phyloP scores from a whole-genome alignment of 2,329 filamentous ascomycete genomes.

The Colletotrichum scovillei region DNA sequence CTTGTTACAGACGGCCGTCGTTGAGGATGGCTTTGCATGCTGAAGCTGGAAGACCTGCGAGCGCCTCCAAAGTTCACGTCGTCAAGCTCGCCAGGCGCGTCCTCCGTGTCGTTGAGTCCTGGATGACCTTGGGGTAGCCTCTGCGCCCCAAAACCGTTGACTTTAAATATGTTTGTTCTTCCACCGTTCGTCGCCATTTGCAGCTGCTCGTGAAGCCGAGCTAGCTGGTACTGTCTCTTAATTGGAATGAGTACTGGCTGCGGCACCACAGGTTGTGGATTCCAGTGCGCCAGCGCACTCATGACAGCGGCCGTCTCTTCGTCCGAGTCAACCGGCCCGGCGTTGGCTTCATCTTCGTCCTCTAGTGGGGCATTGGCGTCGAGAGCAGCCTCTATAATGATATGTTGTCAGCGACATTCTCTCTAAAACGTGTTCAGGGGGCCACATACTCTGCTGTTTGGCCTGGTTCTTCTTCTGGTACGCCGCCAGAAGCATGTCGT shows the following conservation, averaged over 20 bases:
- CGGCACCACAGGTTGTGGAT: constrained; percentile 80
- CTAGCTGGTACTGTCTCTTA: constrained; percentile 71
- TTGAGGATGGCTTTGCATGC: constrained; percentile 52
- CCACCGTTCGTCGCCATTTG: constrained; percentile 75
- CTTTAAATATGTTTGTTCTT: constrained; percentile 73
- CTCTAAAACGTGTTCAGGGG: background rate
- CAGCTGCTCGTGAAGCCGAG: constrained; percentile 73
- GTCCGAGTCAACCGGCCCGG: constrained; percentile 88
- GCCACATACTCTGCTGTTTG: constrained; percentile 87
- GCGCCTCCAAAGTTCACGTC: constrained; percentile 50
- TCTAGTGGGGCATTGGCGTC: constrained; percentile 93
- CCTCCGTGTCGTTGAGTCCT: constrained; percentile 59
- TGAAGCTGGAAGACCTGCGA: constrained; percentile 59
- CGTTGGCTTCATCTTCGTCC: constrained; percentile 84
- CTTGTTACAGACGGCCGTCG: constrained; percentile 60
- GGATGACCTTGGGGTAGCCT: constrained; percentile 62
- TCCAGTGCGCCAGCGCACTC: constrained; percentile 79
- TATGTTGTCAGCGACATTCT: constrained; percentile 11
- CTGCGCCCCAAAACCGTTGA: constrained; percentile 67
- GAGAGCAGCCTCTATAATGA: constrained; percentile 81
- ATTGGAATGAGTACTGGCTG: constrained; percentile 72
- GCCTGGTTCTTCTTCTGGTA: constrained; percentile 99
- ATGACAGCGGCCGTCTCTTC: constrained; percentile 94
- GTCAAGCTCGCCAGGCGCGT: constrained; percentile 70
- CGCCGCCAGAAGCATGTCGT: constrained; percentile 89